Evolutionary conservation across 1,284 basidiomycete genomes (phyloP), one percentile per base, ranked within the genome.

Genomic region (Caloboletus firmus): DNA sequence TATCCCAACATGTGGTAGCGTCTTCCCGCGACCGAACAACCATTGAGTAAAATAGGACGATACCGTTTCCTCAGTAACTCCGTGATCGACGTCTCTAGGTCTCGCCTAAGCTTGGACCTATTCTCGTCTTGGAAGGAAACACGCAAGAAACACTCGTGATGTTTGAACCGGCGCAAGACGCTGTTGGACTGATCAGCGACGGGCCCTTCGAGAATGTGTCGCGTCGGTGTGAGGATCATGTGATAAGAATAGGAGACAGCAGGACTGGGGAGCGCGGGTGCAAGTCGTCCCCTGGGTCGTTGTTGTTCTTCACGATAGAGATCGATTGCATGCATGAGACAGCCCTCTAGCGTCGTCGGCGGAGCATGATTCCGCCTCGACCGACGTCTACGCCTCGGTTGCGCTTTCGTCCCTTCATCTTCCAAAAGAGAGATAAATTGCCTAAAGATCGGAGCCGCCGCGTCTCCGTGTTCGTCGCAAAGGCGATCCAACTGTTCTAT

Each of bases 71-170:
- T 34, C 32, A 86, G 69, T 46, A 86, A 74, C 0, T 63, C 59
- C 12, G 63, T 60, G 15, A 79, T 78, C 45, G 81, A 77, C 8
- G 79, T 62, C 3, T 76, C 79, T 4, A 72, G 63, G 59, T 84
- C 79, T 51, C 76, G 77, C 39, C 79, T 75, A 56, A 78, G 76
- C 47, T 76, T 73, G 0, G 79, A 72, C 17, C 76, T 62, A 43
- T 76, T 79, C 60, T 89, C 87, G 37, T 89, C 87, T 39, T 77
- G 74, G 60, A 89, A 86, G 13, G 74, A 76, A 26, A 89, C 83
- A 1, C 87, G 82, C 24, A 89, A 60, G 66, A 89, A 89, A 45
- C 70, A 76, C 31, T 82, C 76, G 45, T 77, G 69, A 48, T 80
- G 68, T 24, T 67, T 60, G 56, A 81, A 84, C 20, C 64, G 68